Base-by-base conservation (phyloP, 2,329 filamentous ascomycete genomes). In the Ophiosphaerella herpotricha region DNA sequence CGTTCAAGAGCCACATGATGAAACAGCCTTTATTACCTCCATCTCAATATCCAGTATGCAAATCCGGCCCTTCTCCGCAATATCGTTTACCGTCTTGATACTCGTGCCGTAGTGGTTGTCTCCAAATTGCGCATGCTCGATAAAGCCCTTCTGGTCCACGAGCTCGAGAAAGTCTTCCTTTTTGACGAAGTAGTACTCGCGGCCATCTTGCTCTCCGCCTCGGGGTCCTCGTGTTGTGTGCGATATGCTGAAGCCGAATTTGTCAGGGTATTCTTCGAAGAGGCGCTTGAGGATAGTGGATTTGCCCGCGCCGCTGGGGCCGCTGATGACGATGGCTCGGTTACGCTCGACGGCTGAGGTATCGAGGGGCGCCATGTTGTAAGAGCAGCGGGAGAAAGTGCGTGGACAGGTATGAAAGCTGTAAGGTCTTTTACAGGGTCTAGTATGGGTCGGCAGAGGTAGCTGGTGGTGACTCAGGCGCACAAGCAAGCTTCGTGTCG, bases 21-120 rank as follows among this genome's bases (percentile, higher is more conserved):
- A 3, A 9, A 9, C 2, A 18, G 9, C 35, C 18, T 21, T 46
- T 43, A 55, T 5, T 71, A 88, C 86, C 84, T 96, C 91, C 90
- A 97, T 96, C 81, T 97, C 93, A 70, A 97, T 97, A 73, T 97
- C 93, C 61, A 97, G 78, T 40, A 97, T 85, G 54, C 92, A 93
- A 36, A 91, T 84, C 66, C 81, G 82, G 14, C 86, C 87, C 75
- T 86, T 84, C 53, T 84, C 82, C 2, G 82, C 82, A 71, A 92
- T 86, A 66, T 90, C 85, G 73, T 87, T 82, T 56, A 96, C 90
- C 24, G 90, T 90, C 74, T 82, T 80, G 67, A 90, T 86, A 70
- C 85, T 90, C 5, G 91, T 96, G 48, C 92, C 92, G 76, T 97
- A 97, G 67, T 85, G 79, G 76, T 97, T 96, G 46, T 85, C 86